Percentiles rank a stretch among this genome's conserved stretches.
Evolutionary conservation across 345 rosid species (phyloP).

Genomic region (Eucalyptus cloeziana): DNA sequence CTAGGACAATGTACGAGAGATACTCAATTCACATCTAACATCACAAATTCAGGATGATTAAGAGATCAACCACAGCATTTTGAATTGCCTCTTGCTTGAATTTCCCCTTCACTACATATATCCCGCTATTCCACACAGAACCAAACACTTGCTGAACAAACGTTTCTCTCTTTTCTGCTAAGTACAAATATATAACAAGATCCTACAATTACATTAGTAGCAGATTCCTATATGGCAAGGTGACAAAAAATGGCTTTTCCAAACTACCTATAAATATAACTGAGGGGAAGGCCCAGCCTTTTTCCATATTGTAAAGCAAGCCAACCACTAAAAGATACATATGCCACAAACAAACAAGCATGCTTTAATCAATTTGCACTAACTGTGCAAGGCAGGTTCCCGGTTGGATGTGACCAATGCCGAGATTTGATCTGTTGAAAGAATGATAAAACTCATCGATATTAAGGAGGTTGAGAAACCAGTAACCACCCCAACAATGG

Average conservation of each 20-base stretch:
- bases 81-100: no score
- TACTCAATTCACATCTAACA: background rate
- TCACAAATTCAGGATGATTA: no score
- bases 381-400: background rate
- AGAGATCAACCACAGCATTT: no score
- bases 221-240: background rate
- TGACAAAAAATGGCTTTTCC: background rate
- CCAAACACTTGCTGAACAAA: no score
- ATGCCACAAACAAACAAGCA: slow-evolving; percentile 39
- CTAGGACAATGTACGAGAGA: background rate
- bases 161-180: background rate
- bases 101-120: no score
- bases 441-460: background rate
- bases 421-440: slow-evolving; percentile 23
- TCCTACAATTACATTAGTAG: background rate
- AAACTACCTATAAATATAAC: background rate
- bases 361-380: slow-evolving; percentile 18
- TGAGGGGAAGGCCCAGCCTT: slow-evolving; percentile 33
- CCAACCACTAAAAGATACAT: slow-evolving; percentile 51
- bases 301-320: slow-evolving; percentile 38
- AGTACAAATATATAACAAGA: background rate
- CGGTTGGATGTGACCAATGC: background rate
- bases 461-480: slow-evolving; percentile 45
- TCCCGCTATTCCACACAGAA: no score
- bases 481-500: slow-evolving; percentile 34